Evolutionary conservation across 1,139 yeast species (phyloP).

Genomic region (Pichia sp.): DNA sequence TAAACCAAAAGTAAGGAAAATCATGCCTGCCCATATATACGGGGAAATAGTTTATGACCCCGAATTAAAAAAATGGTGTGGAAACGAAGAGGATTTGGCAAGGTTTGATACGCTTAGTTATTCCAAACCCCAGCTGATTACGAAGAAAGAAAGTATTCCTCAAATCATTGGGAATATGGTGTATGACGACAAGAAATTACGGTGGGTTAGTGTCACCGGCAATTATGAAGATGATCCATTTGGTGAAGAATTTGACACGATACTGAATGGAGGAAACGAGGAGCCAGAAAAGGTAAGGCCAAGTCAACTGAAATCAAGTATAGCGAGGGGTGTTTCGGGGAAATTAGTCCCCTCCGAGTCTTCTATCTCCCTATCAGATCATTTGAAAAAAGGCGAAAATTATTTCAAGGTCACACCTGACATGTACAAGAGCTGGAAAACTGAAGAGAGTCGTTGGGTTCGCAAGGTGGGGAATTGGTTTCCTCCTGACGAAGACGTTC

Average conservation of each 20-base stretch:
- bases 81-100: slow-evolving; percentile 51
- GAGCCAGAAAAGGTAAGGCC: not conserved
- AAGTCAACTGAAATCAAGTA: not conserved
- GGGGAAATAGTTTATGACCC: slow-evolving; percentile 51
- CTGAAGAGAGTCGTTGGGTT: slow-evolving; percentile 30
- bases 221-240: slow-evolving; percentile 40
- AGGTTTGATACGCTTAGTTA: slow-evolving; percentile 36
- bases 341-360: slow-evolving; percentile 20
- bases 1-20: slow-evolving; percentile 25
- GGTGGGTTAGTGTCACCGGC: slow-evolving; percentile 45
- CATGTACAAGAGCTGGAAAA: slow-evolving; percentile 28
- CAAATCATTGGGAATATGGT: slow-evolving; percentile 47
- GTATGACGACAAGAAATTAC: slow-evolving; percentile 50
- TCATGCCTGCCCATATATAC: slow-evolving; percentile 29
- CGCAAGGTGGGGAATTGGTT: slow-evolving; percentile 34
- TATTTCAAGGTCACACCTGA: slow-evolving; percentile 25
- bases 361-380: slow-evolving; percentile 15
- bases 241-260: slow-evolving; percentile 30
- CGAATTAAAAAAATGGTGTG: slow-evolving; percentile 52
- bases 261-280: not conserved
- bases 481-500: slow-evolving; percentile 25
- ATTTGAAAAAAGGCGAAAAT: slow-evolving; percentile 11
- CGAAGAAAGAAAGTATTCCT: slow-evolving; percentile 13
- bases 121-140: slow-evolving; percentile 24
- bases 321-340: slow-evolving; percentile 6